Base-by-base conservation (phyloP, 345 rosid genomes). In the Limnanthes douglasii region DNA sequence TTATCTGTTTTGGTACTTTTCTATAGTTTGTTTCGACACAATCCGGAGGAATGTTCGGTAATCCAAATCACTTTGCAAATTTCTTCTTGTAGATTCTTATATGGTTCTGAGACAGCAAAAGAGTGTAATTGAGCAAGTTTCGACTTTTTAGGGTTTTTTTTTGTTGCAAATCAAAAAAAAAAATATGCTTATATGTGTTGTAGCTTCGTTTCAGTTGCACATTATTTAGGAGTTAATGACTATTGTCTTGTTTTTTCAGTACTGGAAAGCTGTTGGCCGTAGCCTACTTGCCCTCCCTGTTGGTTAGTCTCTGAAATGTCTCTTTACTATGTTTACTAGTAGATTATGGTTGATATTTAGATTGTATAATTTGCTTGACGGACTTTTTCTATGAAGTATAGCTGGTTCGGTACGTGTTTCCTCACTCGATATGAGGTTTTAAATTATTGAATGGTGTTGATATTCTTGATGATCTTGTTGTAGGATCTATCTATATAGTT, bases 21-120 rank as follows among this genome's bases (percentile, higher is more conserved):
- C 43, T 78, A 56, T 64, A 65, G 94, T 57, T 56, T 31, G 57
- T 48, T 70, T 38, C 53, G 92, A 15, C 43, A 34, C 28, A 56
- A 65, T 50, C 82, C 70, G 16, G 51, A 70, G 13, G 45, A 72
- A 53, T 50, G 61, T 45, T 78, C 79, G 79, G 92, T 86, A 54
- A 56, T 22, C 10, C 9, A 4, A 13, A 11, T 22, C 11, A 18
- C n/a, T 37, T 2, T 42, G 31, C 15, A 3, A 16, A 11, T 34
- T 2, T 12, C 6, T 2, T 26, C 6, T 26, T 12, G n/a, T 26
- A 12, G 11, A 8, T 6, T 2, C 11, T 26, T 2, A 26, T 26
- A 12, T 8, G 11, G 30, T n/a, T n/a, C n/a, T n/a, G n/a, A n/a
- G n/a, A n/a, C n/a, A n/a, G n/a, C n/a, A n/a, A n/a, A n/a, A n/a